A percentile compares a stretch with the other conserved stretches of the same genome.
Conservation (phyloP, 495 filamentous ascomycete genomes). For the Astrocystis sublimbata region DNA sequence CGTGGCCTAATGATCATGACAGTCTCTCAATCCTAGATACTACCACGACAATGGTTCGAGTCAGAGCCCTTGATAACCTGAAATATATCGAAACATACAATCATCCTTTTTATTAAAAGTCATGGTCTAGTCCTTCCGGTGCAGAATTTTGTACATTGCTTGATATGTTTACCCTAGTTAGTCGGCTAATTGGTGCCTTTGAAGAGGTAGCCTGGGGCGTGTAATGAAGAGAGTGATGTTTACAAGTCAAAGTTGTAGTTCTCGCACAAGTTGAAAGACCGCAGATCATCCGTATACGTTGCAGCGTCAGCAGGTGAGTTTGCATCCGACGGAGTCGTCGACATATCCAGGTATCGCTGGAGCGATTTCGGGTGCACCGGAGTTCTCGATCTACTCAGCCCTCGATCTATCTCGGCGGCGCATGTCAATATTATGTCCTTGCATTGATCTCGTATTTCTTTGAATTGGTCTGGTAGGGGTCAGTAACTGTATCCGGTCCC, state of each 20-base stretch:
- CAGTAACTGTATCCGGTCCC: not conserved
- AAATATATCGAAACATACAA: too few relatives aligned
- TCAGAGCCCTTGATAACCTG: too few relatives aligned
- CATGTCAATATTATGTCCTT: conserved; percentile 14
- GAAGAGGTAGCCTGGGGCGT: not conserved
- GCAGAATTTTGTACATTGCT: too few relatives aligned
- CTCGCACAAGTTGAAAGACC: conserved; percentile 11
- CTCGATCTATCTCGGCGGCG: conserved; percentile 16
- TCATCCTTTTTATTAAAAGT: too few relatives aligned
- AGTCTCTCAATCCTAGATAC: too few relatives aligned
- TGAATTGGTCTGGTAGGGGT: conserved; percentile 21
- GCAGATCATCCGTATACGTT: not conserved
- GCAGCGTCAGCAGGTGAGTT: not conserved
- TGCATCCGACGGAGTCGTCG: not conserved
- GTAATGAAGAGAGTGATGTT: not conserved
- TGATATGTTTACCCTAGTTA: too few relatives aligned
- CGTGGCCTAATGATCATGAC: too few relatives aligned
- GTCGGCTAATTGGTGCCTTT: not conserved
- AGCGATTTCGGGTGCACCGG: conserved; percentile 26
- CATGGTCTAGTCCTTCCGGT: too few relatives aligned
- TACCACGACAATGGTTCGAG: too few relatives aligned
- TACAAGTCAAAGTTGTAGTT: not conserved
- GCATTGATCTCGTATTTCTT: conserved; percentile 1
- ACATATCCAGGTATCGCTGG: not conserved
- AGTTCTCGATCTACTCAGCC: conserved; percentile 20